These are phyloP conservation scores for Dipodascopsis uninucleata DNA, from an alignment of 805 yeast genomes.

Conservation along the genomic window DNA sequence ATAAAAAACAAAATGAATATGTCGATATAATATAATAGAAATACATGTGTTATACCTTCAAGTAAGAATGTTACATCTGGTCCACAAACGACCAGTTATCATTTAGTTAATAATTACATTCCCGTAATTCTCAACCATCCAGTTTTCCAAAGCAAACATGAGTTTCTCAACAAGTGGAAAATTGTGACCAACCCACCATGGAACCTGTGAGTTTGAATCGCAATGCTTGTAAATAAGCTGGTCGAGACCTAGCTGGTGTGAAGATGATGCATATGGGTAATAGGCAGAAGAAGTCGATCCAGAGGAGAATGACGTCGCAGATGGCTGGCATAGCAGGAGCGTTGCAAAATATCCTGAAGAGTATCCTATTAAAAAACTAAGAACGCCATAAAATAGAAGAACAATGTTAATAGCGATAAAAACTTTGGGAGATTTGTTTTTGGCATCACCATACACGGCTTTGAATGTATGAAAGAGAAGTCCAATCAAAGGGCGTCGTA, in stretches of 20 bases:
- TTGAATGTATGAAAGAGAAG: too few species aligned
- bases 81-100: not conserved
- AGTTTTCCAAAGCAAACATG: constrained; percentile 18
- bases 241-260: not conserved
- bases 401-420: too few species aligned
- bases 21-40: not conserved
- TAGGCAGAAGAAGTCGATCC: not conserved
- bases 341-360: not conserved
- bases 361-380: not conserved
- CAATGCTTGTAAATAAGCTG: not conserved
- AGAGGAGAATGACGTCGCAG: not conserved
- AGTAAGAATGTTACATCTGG: not conserved
- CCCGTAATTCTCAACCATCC: constrained; percentile 16
- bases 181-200: constrained; percentile 26
- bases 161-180: constrained; percentile 16
- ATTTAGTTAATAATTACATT: not conserved
- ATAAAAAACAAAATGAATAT: not conserved
- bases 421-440: too few species aligned
- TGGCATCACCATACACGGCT: too few species aligned
- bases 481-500: too few species aligned
- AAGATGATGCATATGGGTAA: not conserved
- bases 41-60: not conserved
- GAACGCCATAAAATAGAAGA: not conserved
- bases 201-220: constrained; percentile 4
- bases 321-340: not conserved